Evolutionary conservation across 2,329 filamentous ascomycete genomes (phyloP), one percentile per base, ranked within the genome.

Genomic region (Exophiala dermatitidis): DNA sequence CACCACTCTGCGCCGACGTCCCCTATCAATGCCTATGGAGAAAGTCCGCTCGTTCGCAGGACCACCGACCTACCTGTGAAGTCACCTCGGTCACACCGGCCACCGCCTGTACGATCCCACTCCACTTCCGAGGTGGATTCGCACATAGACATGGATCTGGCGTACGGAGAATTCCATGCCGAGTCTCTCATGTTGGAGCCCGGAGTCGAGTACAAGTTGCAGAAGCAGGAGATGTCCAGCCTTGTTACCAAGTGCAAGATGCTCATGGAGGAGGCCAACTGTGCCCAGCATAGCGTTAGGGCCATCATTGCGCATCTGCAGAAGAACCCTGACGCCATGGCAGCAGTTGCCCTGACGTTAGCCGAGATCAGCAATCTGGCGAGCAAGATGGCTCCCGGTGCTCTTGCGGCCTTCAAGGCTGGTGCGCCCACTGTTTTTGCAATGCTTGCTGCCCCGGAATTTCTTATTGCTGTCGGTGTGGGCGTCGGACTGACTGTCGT

Each of bases 401-500:
- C 91, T 19, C 73, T 98, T 4, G 74, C 79, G 7, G 74, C 85
- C 1, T 73, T 97, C 65, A 94, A 95, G 70, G 78, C 82, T 37
- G 84, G 84, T 19, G 91, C 90, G 36, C 93, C 93, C 0, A 85
- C 87, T 5, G 84, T 95, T 19, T 91, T 95, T 63, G 87, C 85
- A 0, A 78, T 98, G 26, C 80, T 98, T 2, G 84, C 88, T 0
- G 90, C 86, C 52, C 93, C 93, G 0, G 89, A 98, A 66, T 98
- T 98, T 67, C 80, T 96, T 59, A 95, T 98, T 63, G 90, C 90
- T 3, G 89, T 88, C 0, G 88, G 90, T 41, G 83, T 95, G 9
- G 88, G 87, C 0, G 83, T 95, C 0, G 93, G 93, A 9, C 84
- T 95, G n/a, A 97, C 93, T 0, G 84, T 97, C 5, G 88, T 98